Evolutionary conservation across 2,329 filamentous ascomycete species (phyloP).

Genomic region (Trichoderma aggressivum): DNA sequence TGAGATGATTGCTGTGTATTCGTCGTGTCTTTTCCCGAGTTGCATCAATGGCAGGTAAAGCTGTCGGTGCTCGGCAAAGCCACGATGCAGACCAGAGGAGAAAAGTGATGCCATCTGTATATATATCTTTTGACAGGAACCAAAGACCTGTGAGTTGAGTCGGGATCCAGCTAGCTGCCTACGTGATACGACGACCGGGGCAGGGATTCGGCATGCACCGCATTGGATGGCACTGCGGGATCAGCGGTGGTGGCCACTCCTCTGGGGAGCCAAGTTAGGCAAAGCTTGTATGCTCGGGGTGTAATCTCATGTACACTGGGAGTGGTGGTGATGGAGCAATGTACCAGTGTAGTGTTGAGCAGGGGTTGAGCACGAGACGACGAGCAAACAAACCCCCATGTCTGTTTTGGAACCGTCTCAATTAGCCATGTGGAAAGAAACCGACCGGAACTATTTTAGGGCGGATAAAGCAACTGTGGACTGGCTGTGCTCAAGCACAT

Average conservation of each 20-base stretch:
- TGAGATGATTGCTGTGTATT: neutral
- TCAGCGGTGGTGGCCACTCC: neutral
- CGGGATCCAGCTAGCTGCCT: neutral
- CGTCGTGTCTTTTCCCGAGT: neutral
- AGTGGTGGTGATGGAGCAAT: neutral
- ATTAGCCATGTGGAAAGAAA: neutral
- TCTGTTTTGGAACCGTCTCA: neutral
- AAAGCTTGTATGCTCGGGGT: constrained; percentile 2
- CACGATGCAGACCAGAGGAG: neutral
- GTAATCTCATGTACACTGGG: neutral
- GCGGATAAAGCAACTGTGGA: neutral
- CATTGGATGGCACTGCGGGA: neutral
- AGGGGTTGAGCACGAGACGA: neutral
- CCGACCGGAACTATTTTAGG: neutral
- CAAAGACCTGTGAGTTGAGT: neutral
- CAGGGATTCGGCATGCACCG: neutral
- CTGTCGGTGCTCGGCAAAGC: neutral
- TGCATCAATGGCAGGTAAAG: neutral
- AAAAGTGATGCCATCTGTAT: neutral
- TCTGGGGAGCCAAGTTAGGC: neutral
- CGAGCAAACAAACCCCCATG: neutral
- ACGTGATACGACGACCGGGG: neutral
- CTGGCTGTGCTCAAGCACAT: neutral
- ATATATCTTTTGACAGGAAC: neutral
- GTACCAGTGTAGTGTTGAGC: neutral